A percentile compares a stretch with the other conserved stretches of the same genome.
phyloP scores from a whole-genome alignment of 2,329 filamentous ascomycete genomes.

The Talaromyces funiculosus region DNA sequence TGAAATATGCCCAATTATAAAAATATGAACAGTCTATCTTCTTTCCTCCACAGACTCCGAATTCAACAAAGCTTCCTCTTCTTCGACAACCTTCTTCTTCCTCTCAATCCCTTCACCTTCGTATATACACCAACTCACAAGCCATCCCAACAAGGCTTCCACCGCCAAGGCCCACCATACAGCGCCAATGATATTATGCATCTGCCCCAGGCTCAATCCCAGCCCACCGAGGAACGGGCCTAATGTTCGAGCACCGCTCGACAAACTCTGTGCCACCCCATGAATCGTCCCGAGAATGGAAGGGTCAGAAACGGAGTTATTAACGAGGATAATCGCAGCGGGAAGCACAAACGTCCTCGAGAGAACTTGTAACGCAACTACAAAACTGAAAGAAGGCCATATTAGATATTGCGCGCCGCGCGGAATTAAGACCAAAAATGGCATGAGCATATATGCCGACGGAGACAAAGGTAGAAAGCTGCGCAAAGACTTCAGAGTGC shows the following conservation, averaged over 20 bases:
- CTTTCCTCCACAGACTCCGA: constrained; percentile 14
- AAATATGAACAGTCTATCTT: not conserved
- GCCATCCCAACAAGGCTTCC: constrained; percentile 53
- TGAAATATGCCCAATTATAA: not conserved
- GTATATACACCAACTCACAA: constrained; percentile 55
- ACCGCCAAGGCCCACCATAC: constrained; percentile 54
- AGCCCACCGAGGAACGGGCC: constrained; percentile 52
- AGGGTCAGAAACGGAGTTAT: constrained; percentile 55
- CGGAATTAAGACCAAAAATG: constrained; percentile 65
- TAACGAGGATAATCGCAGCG: constrained; percentile 54
- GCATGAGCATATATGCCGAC: constrained; percentile 61
- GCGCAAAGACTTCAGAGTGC: constrained; percentile 63
- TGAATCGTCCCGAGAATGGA: constrained; percentile 54
- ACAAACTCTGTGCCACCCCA: constrained; percentile 53
- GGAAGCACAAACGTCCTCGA: constrained; percentile 66
- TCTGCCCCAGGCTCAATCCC: constrained; percentile 50
- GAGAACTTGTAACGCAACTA: constrained; percentile 64
- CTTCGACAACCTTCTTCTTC: constrained; percentile 17
- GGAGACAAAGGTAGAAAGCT: constrained; percentile 66
- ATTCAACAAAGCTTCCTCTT: not conserved
- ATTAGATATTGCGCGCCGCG: constrained; percentile 45
- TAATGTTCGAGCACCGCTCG: constrained; percentile 50
- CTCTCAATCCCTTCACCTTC: constrained; percentile 60
- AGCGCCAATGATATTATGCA: constrained; percentile 50
- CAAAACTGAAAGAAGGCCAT: constrained; percentile 60